Percentiles rank a stretch among this genome's conserved stretches.
Conservation (phyloP, 2,329 filamentous ascomycete species). For the Microsporum audouinii region DNA sequence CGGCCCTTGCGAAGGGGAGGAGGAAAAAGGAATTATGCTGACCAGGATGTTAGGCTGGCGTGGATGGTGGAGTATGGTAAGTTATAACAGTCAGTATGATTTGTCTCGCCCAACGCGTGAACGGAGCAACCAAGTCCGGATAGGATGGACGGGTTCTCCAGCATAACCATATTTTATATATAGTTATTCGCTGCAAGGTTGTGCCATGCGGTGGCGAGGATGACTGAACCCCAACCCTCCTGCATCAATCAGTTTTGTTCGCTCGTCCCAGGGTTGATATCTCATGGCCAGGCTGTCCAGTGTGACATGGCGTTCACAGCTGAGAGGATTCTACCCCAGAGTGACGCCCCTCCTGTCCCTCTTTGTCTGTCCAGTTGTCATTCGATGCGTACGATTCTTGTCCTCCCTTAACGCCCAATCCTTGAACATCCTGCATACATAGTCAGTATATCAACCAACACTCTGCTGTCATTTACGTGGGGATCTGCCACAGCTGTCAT, state of each 20-base stretch:
- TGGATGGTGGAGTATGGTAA: too few relatives aligned
- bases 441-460: too few relatives aligned
- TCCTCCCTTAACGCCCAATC: too few relatives aligned
- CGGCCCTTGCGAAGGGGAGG: not conserved
- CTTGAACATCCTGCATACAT: too few relatives aligned
- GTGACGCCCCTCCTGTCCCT: too few relatives aligned
- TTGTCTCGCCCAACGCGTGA: not conserved
- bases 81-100: not conserved
- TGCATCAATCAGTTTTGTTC: not conserved
- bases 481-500: not conserved
- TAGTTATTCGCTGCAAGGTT: not conserved
- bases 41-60: not conserved
- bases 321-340: not conserved
- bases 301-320: not conserved
- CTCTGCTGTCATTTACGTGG: not conserved
- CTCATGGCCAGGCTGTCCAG: not conserved
- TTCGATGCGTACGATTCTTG: too few relatives aligned
- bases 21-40: not conserved
- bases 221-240: not conserved
- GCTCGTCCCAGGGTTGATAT: not conserved
- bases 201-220: not conserved
- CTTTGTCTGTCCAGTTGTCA: too few relatives aligned
- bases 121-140: not conserved
- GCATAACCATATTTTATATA: not conserved
- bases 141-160: not conserved